phyloP scores from a whole-genome alignment of 2,329 filamentous ascomycete genomes.

The Penicillium sp. region DNA sequence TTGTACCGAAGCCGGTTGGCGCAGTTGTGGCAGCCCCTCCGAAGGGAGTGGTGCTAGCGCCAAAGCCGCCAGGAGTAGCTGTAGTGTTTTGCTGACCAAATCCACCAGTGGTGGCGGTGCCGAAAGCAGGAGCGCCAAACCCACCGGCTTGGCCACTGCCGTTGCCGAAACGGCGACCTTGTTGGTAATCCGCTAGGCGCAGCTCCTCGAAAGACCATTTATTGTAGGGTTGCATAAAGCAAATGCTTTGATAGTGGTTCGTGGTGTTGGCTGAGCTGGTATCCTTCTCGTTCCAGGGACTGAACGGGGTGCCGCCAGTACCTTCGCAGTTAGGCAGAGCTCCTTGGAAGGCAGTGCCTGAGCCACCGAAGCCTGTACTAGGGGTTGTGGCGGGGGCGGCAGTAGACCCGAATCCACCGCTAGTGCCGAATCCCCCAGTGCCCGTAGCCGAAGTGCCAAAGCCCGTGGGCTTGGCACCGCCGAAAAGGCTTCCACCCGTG shows the following conservation, averaged over 20 bases:
- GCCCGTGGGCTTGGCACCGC: constrained; percentile 24
- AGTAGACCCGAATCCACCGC: constrained; percentile 31
- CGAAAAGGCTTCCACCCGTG: constrained; percentile 41
- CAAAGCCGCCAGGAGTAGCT: constrained; percentile 40
- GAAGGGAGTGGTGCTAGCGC: constrained; percentile 44
- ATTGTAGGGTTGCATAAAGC: constrained; percentile 54
- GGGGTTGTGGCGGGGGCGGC: constrained; percentile 7
- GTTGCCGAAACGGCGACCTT: constrained; percentile 81
- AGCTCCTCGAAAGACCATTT: constrained; percentile 88
- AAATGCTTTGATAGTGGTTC: constrained; percentile 50
- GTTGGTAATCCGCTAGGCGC: constrained; percentile 80
- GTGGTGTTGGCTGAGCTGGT: constrained; percentile 31
- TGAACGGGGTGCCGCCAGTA: constrained; percentile 48
- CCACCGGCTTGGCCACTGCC: constrained; percentile 74
- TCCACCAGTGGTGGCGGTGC: constrained; percentile 36
- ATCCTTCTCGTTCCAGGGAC: constrained; percentile 47
- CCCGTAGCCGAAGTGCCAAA: constrained; percentile 22
- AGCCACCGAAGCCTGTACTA: constrained; percentile 36
- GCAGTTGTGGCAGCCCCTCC: constrained; percentile 37
- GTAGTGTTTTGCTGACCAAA: constrained; percentile 42
- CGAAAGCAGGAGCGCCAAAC: constrained; percentile 69
- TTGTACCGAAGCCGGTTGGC: constrained; percentile 45
- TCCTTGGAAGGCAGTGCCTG: constrained; percentile 44
- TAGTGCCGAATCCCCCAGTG: constrained; percentile 26
- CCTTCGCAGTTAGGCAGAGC: constrained; percentile 44